These are phyloP conservation scores for Bondarzewia mesenterica DNA, from an alignment of 1,284 basidiomycete species.

Conservation along the genomic window DNA sequence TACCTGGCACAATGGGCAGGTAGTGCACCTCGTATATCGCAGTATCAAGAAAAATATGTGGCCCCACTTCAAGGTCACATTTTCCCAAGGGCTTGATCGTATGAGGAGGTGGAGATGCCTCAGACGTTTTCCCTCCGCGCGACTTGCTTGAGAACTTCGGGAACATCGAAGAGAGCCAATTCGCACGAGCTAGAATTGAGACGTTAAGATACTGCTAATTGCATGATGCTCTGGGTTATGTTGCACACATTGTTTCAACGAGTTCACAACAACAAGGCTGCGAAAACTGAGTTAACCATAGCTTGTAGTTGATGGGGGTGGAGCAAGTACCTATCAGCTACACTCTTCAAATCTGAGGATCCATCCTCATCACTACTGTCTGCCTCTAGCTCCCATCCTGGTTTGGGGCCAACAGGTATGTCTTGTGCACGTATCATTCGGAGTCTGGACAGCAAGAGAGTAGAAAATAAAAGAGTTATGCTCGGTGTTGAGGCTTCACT, in stretches of 20 bases:
- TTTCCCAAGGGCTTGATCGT: constrained; percentile 53
- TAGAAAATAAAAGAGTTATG: too few relatives aligned
- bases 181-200: constrained; percentile 46
- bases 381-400: constrained; percentile 48
- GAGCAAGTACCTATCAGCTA: constrained; percentile 48
- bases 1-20: constrained; percentile 20
- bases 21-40: constrained; percentile 63
- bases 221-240: constrained; percentile 14
- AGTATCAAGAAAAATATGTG: constrained; percentile 59
- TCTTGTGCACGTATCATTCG: constrained; percentile 26
- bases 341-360: constrained; percentile 27
- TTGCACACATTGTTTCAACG: constrained; percentile 56
- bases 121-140: constrained; percentile 40
- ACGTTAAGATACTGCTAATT: constrained; percentile 3
- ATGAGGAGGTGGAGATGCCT: constrained; percentile 47
- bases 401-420: constrained; percentile 44
- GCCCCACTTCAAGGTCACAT: constrained; percentile 64
- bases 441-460: constrained; percentile 1
- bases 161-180: constrained; percentile 59
- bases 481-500: too few relatives aligned
- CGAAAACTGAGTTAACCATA: not conserved
- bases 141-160: constrained; percentile 62
- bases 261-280: constrained; percentile 43
- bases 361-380: constrained; percentile 26
- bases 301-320: not conserved